Conservation (phyloP, 1,284 basidiomycete genomes). For the Golubevia sp. region DNA sequence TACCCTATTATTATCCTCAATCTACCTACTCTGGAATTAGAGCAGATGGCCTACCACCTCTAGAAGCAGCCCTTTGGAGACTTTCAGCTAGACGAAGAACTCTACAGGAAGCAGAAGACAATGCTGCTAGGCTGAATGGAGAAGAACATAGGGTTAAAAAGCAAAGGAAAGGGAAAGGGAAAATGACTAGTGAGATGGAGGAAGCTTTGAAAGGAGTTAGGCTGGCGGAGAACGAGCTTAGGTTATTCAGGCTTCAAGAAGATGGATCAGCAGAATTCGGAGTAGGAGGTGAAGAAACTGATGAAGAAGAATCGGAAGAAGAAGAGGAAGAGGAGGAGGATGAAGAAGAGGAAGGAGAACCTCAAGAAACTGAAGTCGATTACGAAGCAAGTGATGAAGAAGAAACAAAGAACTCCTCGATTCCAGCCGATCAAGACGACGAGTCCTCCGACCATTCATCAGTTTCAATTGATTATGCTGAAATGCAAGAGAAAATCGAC, state of each 20-base stretch:
- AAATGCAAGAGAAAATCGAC: too few relatives aligned
- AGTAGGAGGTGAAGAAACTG: not conserved
- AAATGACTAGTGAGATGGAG: slow-evolving; percentile 32
- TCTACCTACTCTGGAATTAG: slow-evolving; percentile 19
- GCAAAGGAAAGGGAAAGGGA: slow-evolving; percentile 44
- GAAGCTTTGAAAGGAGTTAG: slow-evolving; percentile 5
- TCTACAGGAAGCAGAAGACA: slow-evolving; percentile 34
- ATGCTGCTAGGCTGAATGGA: slow-evolving; percentile 28
- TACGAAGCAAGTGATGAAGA: slow-evolving; percentile 7
- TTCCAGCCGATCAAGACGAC: not conserved
- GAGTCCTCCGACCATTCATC: not conserved
- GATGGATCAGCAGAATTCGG: not conserved
- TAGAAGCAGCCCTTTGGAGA: slow-evolving; percentile 50
- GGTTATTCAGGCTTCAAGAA: not conserved
- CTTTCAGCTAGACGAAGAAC: slow-evolving; percentile 25
- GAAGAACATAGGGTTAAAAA: slow-evolving; percentile 20
- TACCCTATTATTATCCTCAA: slow-evolving; percentile 18
- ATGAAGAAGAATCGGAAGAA: slow-evolving; percentile 19
- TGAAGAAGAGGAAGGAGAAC: slow-evolving; percentile 1
- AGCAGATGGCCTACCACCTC: slow-evolving; percentile 45
- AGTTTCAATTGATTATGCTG: not conserved
- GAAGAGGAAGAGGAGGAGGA: slow-evolving; percentile 19
- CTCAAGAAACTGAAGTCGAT: not conserved
- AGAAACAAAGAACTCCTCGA: not conserved
- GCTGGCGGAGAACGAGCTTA: not conserved